phyloP scores from a whole-genome alignment of 2,329 filamentous ascomycete species.

The Nemania sp. region DNA sequence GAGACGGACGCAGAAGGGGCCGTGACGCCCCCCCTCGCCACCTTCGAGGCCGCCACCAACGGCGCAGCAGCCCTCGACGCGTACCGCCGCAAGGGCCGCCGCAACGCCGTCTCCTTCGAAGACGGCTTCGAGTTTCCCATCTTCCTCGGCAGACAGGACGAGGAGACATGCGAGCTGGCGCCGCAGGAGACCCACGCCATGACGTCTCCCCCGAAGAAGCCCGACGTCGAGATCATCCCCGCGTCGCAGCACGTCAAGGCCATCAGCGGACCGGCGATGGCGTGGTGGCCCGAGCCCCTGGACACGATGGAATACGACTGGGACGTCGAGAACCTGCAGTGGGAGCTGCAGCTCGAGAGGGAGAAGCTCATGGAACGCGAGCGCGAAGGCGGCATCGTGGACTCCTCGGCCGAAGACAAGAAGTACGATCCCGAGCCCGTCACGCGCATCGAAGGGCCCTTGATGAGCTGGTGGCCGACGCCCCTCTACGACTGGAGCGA shows the following conservation, averaged over 20 bases:
- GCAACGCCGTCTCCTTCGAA: constrained; percentile 28
- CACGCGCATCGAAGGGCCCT: constrained; percentile 28
- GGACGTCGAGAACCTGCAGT: constrained; percentile 26
- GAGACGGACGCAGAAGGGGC: constrained; percentile 23
- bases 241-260: constrained; percentile 15
- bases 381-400: constrained; percentile 7
- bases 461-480: constrained; percentile 39
- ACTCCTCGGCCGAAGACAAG: not conserved
- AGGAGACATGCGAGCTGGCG: constrained; percentile 22
- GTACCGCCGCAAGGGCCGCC: constrained; percentile 23
- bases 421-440: constrained; percentile 21
- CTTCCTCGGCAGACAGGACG: constrained; percentile 38
- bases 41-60: not conserved
- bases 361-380: constrained; percentile 11
- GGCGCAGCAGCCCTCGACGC: constrained; percentile 17
- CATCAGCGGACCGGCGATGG: constrained; percentile 36
- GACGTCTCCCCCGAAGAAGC: not conserved
- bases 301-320: constrained; percentile 34
- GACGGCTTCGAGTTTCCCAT: constrained; percentile 40
- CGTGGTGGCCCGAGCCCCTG: constrained; percentile 38
- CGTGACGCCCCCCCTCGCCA: constrained; percentile 20
- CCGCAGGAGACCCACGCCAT: not conserved
- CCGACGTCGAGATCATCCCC: constrained; percentile 5
- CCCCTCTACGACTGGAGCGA: constrained; percentile 36
- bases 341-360: constrained; percentile 15